Base-by-base conservation (phyloP, 495 filamentous ascomycete genomes). In the Penicillium diatomitis region DNA sequence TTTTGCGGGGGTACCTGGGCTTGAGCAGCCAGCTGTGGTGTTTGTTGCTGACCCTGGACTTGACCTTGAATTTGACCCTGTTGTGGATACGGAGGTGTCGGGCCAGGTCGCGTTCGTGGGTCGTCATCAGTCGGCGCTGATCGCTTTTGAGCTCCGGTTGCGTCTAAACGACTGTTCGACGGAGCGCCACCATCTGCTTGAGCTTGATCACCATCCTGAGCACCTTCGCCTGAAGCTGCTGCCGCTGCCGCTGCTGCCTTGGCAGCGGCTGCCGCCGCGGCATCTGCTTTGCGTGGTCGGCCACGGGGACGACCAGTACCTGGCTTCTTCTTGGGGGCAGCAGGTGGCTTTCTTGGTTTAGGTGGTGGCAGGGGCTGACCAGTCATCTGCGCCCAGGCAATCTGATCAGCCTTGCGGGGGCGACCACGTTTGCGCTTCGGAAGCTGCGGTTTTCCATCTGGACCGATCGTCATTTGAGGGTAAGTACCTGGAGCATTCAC, bases 281-380 rank as follows among this genome's bases (percentile, higher is more conserved):
- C 54, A 55, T 71, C 68, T 2, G 61, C 64, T 51, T 71, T 71
- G 7, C 65, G 63, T 45, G 68, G 68, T 37, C 68, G 56, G 11
- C 68, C 68, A 32, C 68, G 66, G 6, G 68, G 68, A 9, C 68
- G 62, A 7, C 66, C 66, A 0, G 66, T 71, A 2, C 66, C 65
- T 6, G 61, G 50, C 28, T 62, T 60, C 40, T 66, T 61, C 20
- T 20, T 20, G 20, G 20, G 20, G 20, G 58, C 56, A 44, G 55
- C 61, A 4, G 62, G 50, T 2, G 64, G 60, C 27, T 57, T 56
- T 34, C 54, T 60, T 3, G 65, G 64, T 27, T 66, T 64, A 3
- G 60, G 60, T 3, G 52, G 47, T 37, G 60, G 60, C 30, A 63
- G 38, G 4, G 60, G 60, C 38, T 63, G 57, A 4, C 60, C 60